Evolutionary conservation across 768 basidiomycete species (phyloP).

Genomic region (Porphyrellus cyaneotinctus): DNA sequence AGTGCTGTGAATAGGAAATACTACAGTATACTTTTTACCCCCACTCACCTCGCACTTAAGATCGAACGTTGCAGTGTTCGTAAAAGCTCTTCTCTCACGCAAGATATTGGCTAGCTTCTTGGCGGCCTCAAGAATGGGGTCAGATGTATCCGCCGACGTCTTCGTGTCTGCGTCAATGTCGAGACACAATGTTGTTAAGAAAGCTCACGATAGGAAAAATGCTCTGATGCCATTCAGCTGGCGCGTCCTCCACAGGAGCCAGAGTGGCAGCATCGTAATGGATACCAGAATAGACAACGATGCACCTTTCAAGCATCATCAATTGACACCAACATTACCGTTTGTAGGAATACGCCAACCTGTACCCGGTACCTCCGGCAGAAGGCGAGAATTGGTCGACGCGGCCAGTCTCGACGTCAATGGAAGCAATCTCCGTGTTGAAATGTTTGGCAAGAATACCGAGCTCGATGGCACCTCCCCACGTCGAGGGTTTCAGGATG

Average conservation of each 20-base stretch:
- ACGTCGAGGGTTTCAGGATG: constrained; percentile 74
- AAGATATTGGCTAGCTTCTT: constrained; percentile 68
- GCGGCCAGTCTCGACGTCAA: constrained; percentile 91
- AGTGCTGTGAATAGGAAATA: constrained; percentile 4
- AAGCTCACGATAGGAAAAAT: constrained; percentile 59
- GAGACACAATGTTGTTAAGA: constrained; percentile 9
- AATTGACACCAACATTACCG: background rate
- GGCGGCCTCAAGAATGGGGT: constrained; percentile 60
- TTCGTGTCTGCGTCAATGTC: constrained; percentile 21
- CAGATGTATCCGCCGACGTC: constrained; percentile 37
- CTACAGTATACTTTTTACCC: background rate
- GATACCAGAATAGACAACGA: constrained; percentile 93
- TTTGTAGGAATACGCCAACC: constrained; percentile 10
- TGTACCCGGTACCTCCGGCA: constrained; percentile 32
- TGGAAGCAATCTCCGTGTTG: constrained; percentile 78
- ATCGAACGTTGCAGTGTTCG: constrained; percentile 90
- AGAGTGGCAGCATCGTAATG: constrained; percentile 92
- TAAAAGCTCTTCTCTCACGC: constrained; percentile 76
- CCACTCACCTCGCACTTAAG: constrained; percentile 75
- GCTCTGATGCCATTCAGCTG: constrained; percentile 86
- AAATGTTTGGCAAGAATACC: constrained; percentile 80
- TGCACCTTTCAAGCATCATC: constrained; percentile 39
- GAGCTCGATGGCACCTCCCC: constrained; percentile 97
- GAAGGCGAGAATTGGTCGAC: constrained; percentile 69
- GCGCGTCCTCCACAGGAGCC: constrained; percentile 72